Percentiles rank a stretch among this genome's conserved stretches.
Evolutionary conservation across 768 basidiomycete species (phyloP).

Genomic region (Epithele typhae): DNA sequence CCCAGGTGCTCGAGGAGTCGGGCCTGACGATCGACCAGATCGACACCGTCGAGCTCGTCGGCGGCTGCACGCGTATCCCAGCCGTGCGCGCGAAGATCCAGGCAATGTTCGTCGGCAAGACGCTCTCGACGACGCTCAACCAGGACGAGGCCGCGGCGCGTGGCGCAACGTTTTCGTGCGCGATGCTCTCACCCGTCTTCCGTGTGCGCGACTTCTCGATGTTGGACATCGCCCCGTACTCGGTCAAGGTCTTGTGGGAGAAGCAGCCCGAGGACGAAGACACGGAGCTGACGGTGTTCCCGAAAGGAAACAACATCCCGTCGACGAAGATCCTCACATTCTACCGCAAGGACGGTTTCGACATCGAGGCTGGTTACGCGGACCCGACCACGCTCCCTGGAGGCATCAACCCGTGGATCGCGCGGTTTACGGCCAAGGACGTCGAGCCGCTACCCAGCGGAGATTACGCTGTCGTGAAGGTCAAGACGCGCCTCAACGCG

Average conservation of each 20-base stretch:
- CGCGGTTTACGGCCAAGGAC: slow-evolving; percentile 74
- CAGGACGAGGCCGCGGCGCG: slow-evolving; percentile 97
- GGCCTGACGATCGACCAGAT: slow-evolving; percentile 81
- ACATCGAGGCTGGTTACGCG: slow-evolving; percentile 82
- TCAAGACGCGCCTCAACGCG: slow-evolving; percentile 84
- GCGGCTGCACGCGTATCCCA: slow-evolving; percentile 90
- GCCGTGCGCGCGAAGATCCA: slow-evolving; percentile 87
- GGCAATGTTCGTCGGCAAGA: slow-evolving; percentile 74
- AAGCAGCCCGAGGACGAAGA: slow-evolving; percentile 76
- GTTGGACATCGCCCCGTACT: slow-evolving; percentile 81
- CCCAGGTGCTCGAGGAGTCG: slow-evolving; percentile 76
- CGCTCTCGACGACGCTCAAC: slow-evolving; percentile 90
- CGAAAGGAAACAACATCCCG: slow-evolving; percentile 77
- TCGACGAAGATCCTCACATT: slow-evolving; percentile 96
- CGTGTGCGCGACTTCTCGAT: slow-evolving; percentile 93
- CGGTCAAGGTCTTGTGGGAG: slow-evolving; percentile 90
- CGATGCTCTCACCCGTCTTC: slow-evolving; percentile 96
- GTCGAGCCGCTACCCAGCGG: slow-evolving; percentile 67
- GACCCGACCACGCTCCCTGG: slow-evolving; percentile 71
- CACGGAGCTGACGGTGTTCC: slow-evolving; percentile 89
- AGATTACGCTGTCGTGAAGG: slow-evolving; percentile 79
- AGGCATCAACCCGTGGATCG: slow-evolving; percentile 80
- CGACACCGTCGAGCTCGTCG: slow-evolving; percentile 88
- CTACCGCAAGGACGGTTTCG: slow-evolving; percentile 85
- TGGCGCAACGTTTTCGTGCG: slow-evolving; percentile 95